A percentile compares a stretch with the other conserved stretches of the same genome.
Conservation (phyloP, 2,329 filamentous ascomycete genomes). For the Curvularia hawaiiensis region DNA sequence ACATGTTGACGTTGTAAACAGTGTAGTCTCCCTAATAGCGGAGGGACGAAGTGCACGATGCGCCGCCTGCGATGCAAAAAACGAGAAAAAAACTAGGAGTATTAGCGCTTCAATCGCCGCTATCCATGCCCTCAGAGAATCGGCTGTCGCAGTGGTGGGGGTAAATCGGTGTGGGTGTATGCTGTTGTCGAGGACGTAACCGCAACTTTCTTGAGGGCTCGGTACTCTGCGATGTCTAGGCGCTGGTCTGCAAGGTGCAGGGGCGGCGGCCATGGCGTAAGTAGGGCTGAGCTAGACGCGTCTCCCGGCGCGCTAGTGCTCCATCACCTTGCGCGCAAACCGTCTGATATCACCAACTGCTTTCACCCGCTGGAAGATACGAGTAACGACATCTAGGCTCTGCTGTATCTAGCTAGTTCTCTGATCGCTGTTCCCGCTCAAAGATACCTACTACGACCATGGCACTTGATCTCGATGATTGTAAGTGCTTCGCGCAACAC, state of each 20-base stretch:
- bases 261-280: constrained; percentile 21
- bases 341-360: background rate
- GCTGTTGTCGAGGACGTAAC: constrained; percentile 10
- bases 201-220: constrained; percentile 21
- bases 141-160: constrained; percentile 7
- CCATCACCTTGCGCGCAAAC: constrained; percentile 20
- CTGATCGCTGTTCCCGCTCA: background rate
- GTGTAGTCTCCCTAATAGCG: constrained; percentile 16
- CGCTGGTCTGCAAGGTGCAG: constrained; percentile 15
- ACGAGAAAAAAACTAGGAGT: constrained; percentile 15
- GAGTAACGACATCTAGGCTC: background rate
- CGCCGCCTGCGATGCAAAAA: constrained; percentile 19
- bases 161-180: constrained; percentile 5
- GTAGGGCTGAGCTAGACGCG: constrained; percentile 36
- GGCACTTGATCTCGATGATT: constrained; percentile 39
- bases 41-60: constrained; percentile 20
- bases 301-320: constrained; percentile 29
- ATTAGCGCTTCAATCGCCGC: constrained; percentile 17
- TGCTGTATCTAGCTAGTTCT: background rate
- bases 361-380: constrained; percentile 1
- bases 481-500: constrained; percentile 26
- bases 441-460: constrained; percentile 16
- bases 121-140: constrained; percentile 23
- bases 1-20: constrained; percentile 46
- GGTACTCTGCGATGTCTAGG: background rate